Evolutionary conservation across 192 early-diverging fungal genomes (phyloP).

Genomic region (Thamnidium elegans): DNA sequence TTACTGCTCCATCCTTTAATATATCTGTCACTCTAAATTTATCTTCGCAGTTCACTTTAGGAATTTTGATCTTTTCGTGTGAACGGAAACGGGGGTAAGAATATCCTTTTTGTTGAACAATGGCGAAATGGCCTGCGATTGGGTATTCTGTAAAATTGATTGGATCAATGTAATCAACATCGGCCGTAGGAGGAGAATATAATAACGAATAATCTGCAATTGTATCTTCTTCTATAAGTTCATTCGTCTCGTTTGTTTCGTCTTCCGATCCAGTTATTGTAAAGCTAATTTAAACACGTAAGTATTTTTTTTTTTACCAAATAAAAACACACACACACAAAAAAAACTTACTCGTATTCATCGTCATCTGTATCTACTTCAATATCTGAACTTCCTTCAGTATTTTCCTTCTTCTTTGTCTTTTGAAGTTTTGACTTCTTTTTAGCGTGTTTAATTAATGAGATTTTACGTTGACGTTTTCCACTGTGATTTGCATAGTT

Average conservation of each 20-base stretch:
- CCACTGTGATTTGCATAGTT: slow-evolving; percentile 4
- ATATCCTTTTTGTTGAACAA: slow-evolving; percentile 57
- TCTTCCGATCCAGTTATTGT: background rate
- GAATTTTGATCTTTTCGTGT: slow-evolving; percentile 42
- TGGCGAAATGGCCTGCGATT: slow-evolving; percentile 47
- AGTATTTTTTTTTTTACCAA: too few species aligned
- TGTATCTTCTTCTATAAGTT: slow-evolving; percentile 31
- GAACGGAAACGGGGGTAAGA: slow-evolving; percentile 56
- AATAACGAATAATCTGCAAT: slow-evolving; percentile 34
- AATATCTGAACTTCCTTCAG: slow-evolving; percentile 20
- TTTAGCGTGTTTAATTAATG: background rate
- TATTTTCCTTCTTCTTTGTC: slow-evolving; percentile 9
- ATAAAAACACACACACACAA: background rate
- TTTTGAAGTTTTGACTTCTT: slow-evolving; percentile 2
- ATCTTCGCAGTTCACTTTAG: slow-evolving; percentile 54
- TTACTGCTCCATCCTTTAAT: background rate
- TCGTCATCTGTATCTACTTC: slow-evolving; percentile 31
- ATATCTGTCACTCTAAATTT: slow-evolving; percentile 50
- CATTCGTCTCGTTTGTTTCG: background rate
- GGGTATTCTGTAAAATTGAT: slow-evolving; percentile 40
- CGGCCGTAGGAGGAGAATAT: slow-evolving; percentile 24
- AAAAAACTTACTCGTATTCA: slow-evolving; percentile 18
- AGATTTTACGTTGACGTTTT: slow-evolving; percentile 10
- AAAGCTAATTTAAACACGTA: background rate
- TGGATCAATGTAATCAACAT: slow-evolving; percentile 28